These are phyloP conservation scores for Rhynchosporium agropyri DNA, from an alignment of 2,329 filamentous ascomycete genomes.

Conservation along the genomic window DNA sequence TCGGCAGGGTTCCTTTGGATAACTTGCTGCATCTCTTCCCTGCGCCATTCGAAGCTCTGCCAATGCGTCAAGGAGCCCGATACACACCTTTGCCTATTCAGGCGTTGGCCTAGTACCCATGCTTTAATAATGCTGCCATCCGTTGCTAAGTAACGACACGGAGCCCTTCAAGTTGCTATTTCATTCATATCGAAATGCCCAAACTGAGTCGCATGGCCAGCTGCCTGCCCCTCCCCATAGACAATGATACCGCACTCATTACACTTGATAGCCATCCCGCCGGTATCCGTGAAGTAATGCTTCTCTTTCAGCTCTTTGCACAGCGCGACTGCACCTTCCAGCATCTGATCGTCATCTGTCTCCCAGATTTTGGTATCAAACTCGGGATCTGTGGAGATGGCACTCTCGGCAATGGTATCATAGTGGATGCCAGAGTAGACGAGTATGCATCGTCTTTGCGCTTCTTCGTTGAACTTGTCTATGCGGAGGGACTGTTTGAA, in stretches of 20 bases:
- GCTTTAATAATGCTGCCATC: no score
- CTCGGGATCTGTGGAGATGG: constrained; percentile 65
- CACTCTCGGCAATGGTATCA: constrained; percentile 80
- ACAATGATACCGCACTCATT: constrained; percentile 72
- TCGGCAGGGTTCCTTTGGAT: background rate
- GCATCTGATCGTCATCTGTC: constrained; percentile 62
- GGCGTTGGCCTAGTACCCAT: no score
- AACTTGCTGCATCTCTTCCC: background rate
- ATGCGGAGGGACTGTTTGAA: constrained; percentile 58
- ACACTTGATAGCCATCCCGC: constrained; percentile 77
- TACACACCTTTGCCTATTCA: no score
- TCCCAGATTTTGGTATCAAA: constrained; percentile 69
- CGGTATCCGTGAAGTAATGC: constrained; percentile 89
- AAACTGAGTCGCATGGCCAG: constrained; percentile 62
- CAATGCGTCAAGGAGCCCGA: no score
- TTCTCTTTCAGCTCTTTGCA: constrained; percentile 67
- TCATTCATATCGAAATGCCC: constrained; percentile 62
- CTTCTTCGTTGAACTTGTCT: constrained; percentile 77
- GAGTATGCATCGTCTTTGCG: constrained; percentile 69
- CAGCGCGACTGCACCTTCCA: constrained; percentile 67
- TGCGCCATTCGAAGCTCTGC: background rate
- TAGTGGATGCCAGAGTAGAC: constrained; percentile 95
- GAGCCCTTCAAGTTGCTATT: constrained; percentile 38
- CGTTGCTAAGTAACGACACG: no score
- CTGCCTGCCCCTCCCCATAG: constrained; percentile 64